Conservation (phyloP, 371 early-diverging fungal species). For the Actinomortierella wolfii region DNA sequence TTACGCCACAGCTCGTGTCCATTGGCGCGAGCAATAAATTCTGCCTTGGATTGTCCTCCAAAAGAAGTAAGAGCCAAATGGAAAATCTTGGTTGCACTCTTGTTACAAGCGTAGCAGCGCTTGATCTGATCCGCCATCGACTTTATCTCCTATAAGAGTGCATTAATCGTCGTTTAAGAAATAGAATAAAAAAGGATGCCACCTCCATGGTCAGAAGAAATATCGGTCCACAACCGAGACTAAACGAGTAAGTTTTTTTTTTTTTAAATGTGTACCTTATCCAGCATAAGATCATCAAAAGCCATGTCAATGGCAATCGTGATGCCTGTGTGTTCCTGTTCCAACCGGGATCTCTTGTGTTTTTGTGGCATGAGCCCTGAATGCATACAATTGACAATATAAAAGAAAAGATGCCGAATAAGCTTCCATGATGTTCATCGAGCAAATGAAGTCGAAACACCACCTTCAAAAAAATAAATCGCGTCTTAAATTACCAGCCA, state of each 20-base stretch:
- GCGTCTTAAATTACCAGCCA: conserved; percentile 12
- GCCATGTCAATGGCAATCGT: conserved; percentile 76
- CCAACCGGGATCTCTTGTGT: conserved; percentile 33
- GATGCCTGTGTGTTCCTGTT: conserved; percentile 48
- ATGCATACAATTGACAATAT: background rate
- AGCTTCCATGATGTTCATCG: background rate
- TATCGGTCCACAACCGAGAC: conserved; percentile 38
- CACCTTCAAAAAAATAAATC: background rate
- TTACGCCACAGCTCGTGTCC: conserved; percentile 53
- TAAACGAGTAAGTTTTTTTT: conserved; percentile 34
- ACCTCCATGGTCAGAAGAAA: too few relatives aligned
- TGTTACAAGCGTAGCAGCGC: conserved; percentile 74
- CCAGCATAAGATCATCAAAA: conserved; percentile 79
- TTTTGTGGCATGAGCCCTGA: conserved; percentile 27
- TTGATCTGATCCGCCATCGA: conserved; percentile 70
- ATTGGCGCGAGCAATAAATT: conserved; percentile 29
- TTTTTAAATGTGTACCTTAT: conserved; percentile 53
- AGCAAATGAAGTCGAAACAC: background rate
- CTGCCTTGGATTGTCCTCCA: conserved; percentile 47
- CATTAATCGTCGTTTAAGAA: too few relatives aligned
- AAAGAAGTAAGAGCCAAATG: conserved; percentile 56
- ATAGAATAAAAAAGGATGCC: background rate
- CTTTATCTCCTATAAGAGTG: conserved; percentile 54
- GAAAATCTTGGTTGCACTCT: conserved; percentile 47
- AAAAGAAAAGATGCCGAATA: background rate